Conservation (phyloP, 2,329 filamentous ascomycete genomes). For the Colletotrichum salicis region DNA sequence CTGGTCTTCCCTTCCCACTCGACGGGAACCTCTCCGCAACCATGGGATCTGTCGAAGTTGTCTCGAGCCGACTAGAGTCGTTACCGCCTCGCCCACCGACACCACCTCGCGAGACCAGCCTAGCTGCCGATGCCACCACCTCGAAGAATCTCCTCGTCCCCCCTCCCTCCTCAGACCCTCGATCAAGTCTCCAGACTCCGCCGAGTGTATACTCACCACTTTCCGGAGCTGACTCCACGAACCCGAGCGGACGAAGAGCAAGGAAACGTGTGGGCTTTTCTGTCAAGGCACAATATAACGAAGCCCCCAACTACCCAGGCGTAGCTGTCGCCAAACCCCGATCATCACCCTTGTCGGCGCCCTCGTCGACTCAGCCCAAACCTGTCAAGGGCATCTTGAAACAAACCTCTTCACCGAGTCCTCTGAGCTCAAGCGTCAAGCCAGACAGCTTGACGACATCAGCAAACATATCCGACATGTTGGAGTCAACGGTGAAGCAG, state of each 20-base stretch:
- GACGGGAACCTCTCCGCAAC: conserved; percentile 39
- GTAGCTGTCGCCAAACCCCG: conserved; percentile 49
- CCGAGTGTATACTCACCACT: conserved; percentile 59
- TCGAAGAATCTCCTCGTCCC: conserved; percentile 48
- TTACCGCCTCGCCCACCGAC: conserved; percentile 72
- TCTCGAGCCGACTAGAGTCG: conserved; percentile 59
- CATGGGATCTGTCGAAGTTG: conserved; percentile 53
- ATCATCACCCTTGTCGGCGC: conserved; percentile 54
- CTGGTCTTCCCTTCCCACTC: conserved; percentile 9
- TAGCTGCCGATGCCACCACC: conserved; percentile 48
- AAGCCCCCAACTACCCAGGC: conserved; percentile 58
- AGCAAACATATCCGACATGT: conserved; percentile 78
- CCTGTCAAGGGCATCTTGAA: conserved; percentile 82
- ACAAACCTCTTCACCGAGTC: conserved; percentile 62
- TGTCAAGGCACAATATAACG: conserved; percentile 65
- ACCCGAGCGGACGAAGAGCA: conserved; percentile 55
- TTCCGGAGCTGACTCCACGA: conserved; percentile 53
- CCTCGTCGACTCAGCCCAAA: conserved; percentile 53
- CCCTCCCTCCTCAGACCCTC: conserved; percentile 51
- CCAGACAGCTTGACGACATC: conserved; percentile 50
- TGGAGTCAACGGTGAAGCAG: conserved; percentile 86
- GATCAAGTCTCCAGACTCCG: conserved; percentile 61
- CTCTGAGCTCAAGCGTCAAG: conserved; percentile 50
- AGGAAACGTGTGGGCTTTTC: conserved; percentile 70
- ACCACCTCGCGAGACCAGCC: conserved; percentile 67